Percentiles rank a stretch among this genome's conserved stretches.
These are phyloP conservation scores for Leccinum huronense DNA, from an alignment of 1,284 basidiomycete genomes.

Conservation along the genomic window DNA sequence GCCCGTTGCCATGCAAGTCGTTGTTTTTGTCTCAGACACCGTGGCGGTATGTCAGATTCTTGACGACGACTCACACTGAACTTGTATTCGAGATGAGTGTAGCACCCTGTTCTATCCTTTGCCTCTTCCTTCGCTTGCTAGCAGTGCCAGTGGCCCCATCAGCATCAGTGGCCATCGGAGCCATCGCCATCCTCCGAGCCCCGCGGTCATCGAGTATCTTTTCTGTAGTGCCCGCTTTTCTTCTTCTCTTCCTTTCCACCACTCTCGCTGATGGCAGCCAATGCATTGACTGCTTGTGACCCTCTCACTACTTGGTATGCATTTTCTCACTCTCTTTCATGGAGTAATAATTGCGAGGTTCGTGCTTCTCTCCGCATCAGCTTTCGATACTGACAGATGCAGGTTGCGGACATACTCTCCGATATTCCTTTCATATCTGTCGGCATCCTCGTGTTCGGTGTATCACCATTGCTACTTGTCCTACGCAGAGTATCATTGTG, in stretches of 20 bases:
- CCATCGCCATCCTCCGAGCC: slow-evolving; percentile 1
- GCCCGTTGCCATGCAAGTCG: slow-evolving; percentile 24
- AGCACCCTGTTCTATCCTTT: neutral
- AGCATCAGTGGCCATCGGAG: slow-evolving; percentile 9
- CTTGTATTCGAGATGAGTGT: neutral
- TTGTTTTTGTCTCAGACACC: slow-evolving; percentile 1
- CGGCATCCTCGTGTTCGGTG: slow-evolving; percentile 64
- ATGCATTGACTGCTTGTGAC: slow-evolving; percentile 16
- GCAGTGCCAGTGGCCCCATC: slow-evolving; percentile 9
- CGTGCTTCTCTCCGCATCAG: slow-evolving; percentile 10
- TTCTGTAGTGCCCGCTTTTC: slow-evolving; percentile 6
- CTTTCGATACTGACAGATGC: slow-evolving; percentile 17
- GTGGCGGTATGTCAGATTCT: neutral
- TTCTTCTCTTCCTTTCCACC: slow-evolving; percentile 18
- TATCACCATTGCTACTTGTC: slow-evolving; percentile 59
- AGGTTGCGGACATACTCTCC: slow-evolving; percentile 60
- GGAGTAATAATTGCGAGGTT: slow-evolving; percentile 39
- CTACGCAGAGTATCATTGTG: slow-evolving; percentile 59
- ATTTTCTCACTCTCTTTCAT: slow-evolving; percentile 29
- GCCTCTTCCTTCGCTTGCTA: neutral
- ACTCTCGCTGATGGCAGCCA: slow-evolving; percentile 26
- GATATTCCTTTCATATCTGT: slow-evolving; percentile 69
- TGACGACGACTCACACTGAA: neutral
- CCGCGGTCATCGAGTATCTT: slow-evolving; percentile 6
- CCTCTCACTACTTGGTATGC: slow-evolving; percentile 24